Base-by-base conservation (phyloP, 2,329 filamentous ascomycete species). In the Neodidymelliopsis sp. region DNA sequence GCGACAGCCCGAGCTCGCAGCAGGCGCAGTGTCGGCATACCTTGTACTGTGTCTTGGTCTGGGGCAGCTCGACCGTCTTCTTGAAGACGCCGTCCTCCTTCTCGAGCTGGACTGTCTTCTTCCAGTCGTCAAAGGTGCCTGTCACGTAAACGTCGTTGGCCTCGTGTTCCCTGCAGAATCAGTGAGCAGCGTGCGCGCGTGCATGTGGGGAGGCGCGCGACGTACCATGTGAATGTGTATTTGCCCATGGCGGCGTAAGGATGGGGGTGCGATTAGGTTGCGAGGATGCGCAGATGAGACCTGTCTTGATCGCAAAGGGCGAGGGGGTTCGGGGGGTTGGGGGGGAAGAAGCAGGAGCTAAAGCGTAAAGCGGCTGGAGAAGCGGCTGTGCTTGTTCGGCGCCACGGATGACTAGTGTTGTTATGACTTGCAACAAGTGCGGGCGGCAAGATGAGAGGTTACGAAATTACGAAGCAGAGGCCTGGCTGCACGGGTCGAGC, bases 41-140 rank as follows among this genome's bases (percentile, higher is more conserved):
- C 90, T 99, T 99, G 85, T 97, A 99, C 70, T 87, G 86, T 62
- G 96, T 87, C 78, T 94, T 96, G 57, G 37, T 76, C 45, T 84
- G 78, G 38, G 87, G 79, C 24, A 97, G 80, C 42, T 84, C 78
- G 52, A 99, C 91, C 24, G 84, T 84, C 80, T 96, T 96, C 75
- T 88, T 81, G 74, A 95, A 96, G 63, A 81, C 65, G 57, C 74
- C 72, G 69, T 83, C 88, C 29, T 85, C 81, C 77, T 90, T 91
- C 36, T 91, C 86, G 49, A 99, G 83, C 78, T 89, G 84, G 73
- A 93, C 84, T 47, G 85, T 91, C 81, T 94, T 93, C 61, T 83
- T 82, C 94, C 94, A 99, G 77, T 90, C 83, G 77, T 97, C 93
- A 72, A 97, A 97, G 56, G 90, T 93, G 71, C 94, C 94, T 29